Evolutionary conservation across 2,329 filamentous ascomycete species (phyloP), one percentile per base, ranked within the genome.

Genomic region (Dothideomycetes sp.): DNA sequence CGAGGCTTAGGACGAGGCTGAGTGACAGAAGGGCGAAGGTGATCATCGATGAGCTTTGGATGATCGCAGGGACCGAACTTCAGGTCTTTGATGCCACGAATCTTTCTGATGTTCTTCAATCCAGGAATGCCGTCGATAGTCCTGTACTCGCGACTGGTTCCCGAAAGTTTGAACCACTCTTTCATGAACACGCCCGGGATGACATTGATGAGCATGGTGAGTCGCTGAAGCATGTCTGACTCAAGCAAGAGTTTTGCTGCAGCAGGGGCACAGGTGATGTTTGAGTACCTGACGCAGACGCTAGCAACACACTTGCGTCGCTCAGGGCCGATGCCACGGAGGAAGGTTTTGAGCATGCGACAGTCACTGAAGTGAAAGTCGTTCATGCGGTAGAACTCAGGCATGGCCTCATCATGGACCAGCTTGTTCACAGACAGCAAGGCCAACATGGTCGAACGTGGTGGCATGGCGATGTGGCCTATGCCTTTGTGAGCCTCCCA

Each of bases 391-490:
- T 51, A 53, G 25, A 51, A 46, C 1, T 45, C 37, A 4, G 30
- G 27, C 22, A 43, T 46, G 4, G 51, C 47, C 23, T 53, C 49
- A 6, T 36, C 29, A 23, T 42, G 40, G 12, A 51, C 45, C 20
- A 51, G 47, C 40, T 50, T 51, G 43, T 43, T 49, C 15, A 48
- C 45, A 5, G 33, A 32, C n/a, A 53, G 44, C 5, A 51, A 16
- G 9, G 48, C 37, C 9, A 47, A 31, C 12, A 45, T 38, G 11
- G 17, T 13, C 13, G 12, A 13, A 8, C 25, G 4, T 4, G 15
- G 20, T 6, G 37, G 37, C 28, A 40, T 32, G 2, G 8, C 20
- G 12, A 17, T 20, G n/a, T n/a, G n/a, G n/a, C n/a, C n/a, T n/a
- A n/a, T n/a, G 11, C 9, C n/a, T 15, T 15, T 32, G 12, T 39